A percentile compares a stretch with the other conserved stretches of the same genome.
Evolutionary conservation across 257 asterid species (phyloP).

Genomic region (Capsicum rhomboideum): DNA sequence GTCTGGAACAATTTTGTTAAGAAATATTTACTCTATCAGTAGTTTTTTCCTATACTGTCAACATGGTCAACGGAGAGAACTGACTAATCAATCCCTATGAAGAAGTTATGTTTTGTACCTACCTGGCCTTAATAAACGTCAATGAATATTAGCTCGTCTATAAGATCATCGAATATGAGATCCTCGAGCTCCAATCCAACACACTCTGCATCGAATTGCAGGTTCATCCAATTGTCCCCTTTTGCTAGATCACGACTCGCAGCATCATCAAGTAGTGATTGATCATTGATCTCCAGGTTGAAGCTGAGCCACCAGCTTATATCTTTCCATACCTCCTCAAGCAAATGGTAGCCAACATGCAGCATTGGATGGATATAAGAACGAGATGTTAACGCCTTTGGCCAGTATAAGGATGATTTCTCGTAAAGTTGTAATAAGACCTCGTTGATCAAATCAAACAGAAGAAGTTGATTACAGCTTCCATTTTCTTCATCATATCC

Average conservation of each 20-base stretch:
- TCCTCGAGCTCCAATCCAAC: slow-evolving; percentile 68
- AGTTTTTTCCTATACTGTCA: neutral
- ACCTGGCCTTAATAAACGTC: neutral
- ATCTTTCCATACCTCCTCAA: slow-evolving; percentile 69
- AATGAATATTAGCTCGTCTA: slow-evolving; percentile 36
- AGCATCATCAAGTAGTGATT: slow-evolving; percentile 41
- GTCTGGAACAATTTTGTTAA: neutral
- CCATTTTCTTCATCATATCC: slow-evolving; percentile 24
- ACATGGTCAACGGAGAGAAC: neutral
- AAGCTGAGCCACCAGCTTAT: slow-evolving; percentile 37
- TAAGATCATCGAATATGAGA: slow-evolving; percentile 57
- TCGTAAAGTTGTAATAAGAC: slow-evolving; percentile 50
- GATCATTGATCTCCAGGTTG: slow-evolving; percentile 27
- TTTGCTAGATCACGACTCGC: slow-evolving; percentile 44
- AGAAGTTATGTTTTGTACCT: neutral
- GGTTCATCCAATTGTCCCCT: slow-evolving; percentile 64
- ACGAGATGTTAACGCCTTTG: slow-evolving; percentile 31
- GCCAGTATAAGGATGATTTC: slow-evolving; percentile 67
- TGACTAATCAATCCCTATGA: neutral
- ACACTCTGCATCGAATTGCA: slow-evolving; percentile 69
- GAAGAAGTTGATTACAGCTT: slow-evolving; percentile 33
- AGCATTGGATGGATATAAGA: slow-evolving; percentile 50
- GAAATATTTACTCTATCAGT: neutral
- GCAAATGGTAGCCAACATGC: slow-evolving; percentile 51
- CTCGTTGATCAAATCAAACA: slow-evolving; percentile 68